Base-by-base conservation (phyloP, 192 early-diverging fungal genomes). In the Borealophlyctis nickersoniae region DNA sequence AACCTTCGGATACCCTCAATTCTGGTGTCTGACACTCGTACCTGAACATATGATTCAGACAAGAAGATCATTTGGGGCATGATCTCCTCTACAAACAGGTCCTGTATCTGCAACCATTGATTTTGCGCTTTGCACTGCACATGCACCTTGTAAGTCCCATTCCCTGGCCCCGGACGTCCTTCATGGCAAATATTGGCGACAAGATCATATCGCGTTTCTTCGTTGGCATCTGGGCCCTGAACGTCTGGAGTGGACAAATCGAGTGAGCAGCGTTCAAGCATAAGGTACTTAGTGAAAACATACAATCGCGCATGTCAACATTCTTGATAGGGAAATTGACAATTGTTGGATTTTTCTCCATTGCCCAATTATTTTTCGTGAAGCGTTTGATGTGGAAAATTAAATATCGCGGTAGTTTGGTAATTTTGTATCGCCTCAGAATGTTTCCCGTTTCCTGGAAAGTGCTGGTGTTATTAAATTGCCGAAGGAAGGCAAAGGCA, bases 271-370 rank as follows among this genome's bases (percentile, higher is more conserved):
- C 48, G 24, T 14, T 32, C 0, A 60, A 36, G 56, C 4, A 48
- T 22, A 53, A 60, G 5, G 0, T 0, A 36, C 9, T 19, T 30
- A 16, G 28, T 16, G n/a, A 49, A 73, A 39, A 0, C 34, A n/a
- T 83, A 92, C 90, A 88, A 27, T 91, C 86, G 11, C 84, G 66
- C 88, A 98, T 88, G 56, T 92, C 87, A 4, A 95, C 67, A 58
- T 89, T 88, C 53, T 87, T 89, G 48, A 96, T 88, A 1, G 94
- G 90, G 58, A 92, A 98, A 60, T 93, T 96, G 2, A 98, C 93
- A 63, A 98, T 95, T 0, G 96, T 98, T 0, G 91, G 91, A 69
- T 98, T 98, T 75, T 96, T 96, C 68, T 98, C 96, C 23, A 73
- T 68, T 0, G 81, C 73, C 74, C 89, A 92, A 50, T 85, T 89